These are phyloP conservation scores for Pyrus bretschneideri DNA, from an alignment of 306 rosid genomes.

Conservation along the genomic window DNA sequence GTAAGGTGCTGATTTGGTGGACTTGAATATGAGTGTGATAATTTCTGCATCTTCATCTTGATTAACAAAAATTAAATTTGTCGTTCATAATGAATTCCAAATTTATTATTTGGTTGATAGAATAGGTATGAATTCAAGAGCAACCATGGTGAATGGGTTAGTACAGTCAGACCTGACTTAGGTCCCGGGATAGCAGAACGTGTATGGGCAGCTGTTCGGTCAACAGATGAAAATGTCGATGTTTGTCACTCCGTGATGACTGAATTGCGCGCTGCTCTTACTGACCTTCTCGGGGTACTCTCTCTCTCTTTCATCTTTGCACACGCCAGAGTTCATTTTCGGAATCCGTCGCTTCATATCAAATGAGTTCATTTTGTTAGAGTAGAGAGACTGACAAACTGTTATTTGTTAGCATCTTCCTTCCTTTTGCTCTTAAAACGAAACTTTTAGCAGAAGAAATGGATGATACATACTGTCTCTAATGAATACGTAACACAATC, in stretches of 20 bases:
- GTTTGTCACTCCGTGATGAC: slow-evolving; percentile 38
- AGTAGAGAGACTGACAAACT: too few species aligned
- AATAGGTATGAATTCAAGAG: slow-evolving; percentile 73
- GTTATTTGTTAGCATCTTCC: not conserved
- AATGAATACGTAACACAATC: not conserved
- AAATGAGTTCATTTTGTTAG: too few species aligned
- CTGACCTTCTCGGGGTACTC: slow-evolving; percentile 77
- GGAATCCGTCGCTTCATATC: too few species aligned
- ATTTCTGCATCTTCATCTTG: not conserved
- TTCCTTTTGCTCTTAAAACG: not conserved
- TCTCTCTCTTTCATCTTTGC: not conserved
- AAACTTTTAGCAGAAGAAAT: not conserved
- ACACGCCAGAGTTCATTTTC: too few species aligned
- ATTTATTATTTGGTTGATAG: slow-evolving; percentile 5
- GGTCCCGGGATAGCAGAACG: slow-evolving; percentile 87
- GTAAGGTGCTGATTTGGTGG: slow-evolving; percentile 36
- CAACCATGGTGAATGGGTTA: slow-evolving; percentile 77
- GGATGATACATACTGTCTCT: not conserved
- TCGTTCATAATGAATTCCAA: not conserved
- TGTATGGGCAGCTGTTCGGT: slow-evolving; percentile 42
- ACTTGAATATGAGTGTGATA: not conserved
- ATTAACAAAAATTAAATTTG: not conserved
- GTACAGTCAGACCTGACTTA: slow-evolving; percentile 52
- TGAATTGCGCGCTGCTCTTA: slow-evolving; percentile 59
- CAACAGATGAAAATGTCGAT: slow-evolving; percentile 47